A percentile compares a stretch with the other conserved stretches of the same genome.
phyloP scores from a whole-genome alignment of 2,329 filamentous ascomycete genomes.

The Arthrobotrys pseudoclavata region DNA sequence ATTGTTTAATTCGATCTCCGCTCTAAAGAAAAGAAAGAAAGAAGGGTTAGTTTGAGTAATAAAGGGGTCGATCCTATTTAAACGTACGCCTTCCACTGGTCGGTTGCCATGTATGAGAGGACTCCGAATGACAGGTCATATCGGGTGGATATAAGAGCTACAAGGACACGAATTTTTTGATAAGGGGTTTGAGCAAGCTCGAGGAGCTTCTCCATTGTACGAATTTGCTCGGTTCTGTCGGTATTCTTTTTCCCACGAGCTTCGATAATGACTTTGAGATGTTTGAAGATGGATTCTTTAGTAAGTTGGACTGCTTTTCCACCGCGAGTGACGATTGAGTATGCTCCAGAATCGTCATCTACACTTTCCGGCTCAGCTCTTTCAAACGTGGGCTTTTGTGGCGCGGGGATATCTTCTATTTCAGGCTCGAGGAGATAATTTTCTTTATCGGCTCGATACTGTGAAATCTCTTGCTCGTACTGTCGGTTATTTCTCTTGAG shows the following conservation, averaged over 20 bases:
- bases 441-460: slow-evolving; percentile 87
- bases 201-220: slow-evolving; percentile 94
- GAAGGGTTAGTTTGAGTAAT: slow-evolving; percentile 11
- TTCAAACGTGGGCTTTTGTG: slow-evolving; percentile 65
- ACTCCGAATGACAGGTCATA: slow-evolving; percentile 90
- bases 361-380: slow-evolving; percentile 68
- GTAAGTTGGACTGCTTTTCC: slow-evolving; percentile 93
- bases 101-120: slow-evolving; percentile 87
- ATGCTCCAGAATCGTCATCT: slow-evolving; percentile 83
- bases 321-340: slow-evolving; percentile 87
- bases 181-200: slow-evolving; percentile 92
- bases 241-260: slow-evolving; percentile 99
- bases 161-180: slow-evolving; percentile 90
- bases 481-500: slow-evolving; percentile 99
- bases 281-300: slow-evolving; percentile 97
- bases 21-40: slow-evolving; percentile 66
- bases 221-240: slow-evolving; percentile 92
- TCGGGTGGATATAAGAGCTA: slow-evolving; percentile 90
- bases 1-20: slow-evolving; percentile 84
- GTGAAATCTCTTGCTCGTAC: slow-evolving; percentile 86
- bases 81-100: slow-evolving; percentile 87
- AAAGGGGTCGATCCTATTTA: neutral
- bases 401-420: slow-evolving; percentile 75
- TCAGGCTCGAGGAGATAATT: slow-evolving; percentile 88
- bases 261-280: slow-evolving; percentile 91